These are phyloP conservation scores for Blastocystis sp. DNA, from an alignment of 352 stramenopile genomes.

Conservation along the genomic window DNA sequence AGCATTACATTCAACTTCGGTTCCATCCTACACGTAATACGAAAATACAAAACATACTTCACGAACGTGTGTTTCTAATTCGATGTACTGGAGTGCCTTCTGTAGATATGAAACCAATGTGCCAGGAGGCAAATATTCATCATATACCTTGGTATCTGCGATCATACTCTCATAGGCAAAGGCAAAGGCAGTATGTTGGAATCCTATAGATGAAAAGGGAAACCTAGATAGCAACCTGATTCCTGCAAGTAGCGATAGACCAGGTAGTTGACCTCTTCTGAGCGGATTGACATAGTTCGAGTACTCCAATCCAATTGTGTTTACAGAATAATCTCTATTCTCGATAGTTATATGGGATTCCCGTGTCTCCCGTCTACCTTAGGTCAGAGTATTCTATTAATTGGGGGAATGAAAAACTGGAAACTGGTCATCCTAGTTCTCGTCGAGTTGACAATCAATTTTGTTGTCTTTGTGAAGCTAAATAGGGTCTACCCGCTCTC, in stretches of 20 bases:
- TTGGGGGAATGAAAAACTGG: neutral
- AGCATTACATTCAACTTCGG: slow-evolving; percentile 48
- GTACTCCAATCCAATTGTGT: neutral
- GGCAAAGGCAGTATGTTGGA: slow-evolving; percentile 56
- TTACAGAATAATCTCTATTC: neutral
- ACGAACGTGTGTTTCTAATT: slow-evolving; percentile 49
- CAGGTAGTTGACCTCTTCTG: slow-evolving; percentile 62
- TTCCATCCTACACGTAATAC: slow-evolving; percentile 31
- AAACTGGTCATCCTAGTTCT: neutral
- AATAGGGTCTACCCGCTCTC: neutral
- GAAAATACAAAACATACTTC: neutral
- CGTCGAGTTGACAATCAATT: neutral
- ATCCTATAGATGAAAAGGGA: slow-evolving; percentile 13
- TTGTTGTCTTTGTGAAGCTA: neutral
- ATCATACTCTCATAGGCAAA: slow-evolving; percentile 58
- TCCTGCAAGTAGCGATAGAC: slow-evolving; percentile 60
- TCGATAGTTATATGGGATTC: neutral
- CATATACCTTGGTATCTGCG: slow-evolving; percentile 48
- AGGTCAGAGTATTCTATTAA: neutral
- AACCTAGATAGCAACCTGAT: neutral
- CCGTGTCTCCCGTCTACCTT: neutral
- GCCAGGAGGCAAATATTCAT: slow-evolving; percentile 47
- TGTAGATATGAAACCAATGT: slow-evolving; percentile 38
- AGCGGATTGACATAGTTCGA: slow-evolving; percentile 37
- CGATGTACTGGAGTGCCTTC: slow-evolving; percentile 60